phyloP scores from a whole-genome alignment of 1,139 yeast genomes.

The Taphrina populina region DNA sequence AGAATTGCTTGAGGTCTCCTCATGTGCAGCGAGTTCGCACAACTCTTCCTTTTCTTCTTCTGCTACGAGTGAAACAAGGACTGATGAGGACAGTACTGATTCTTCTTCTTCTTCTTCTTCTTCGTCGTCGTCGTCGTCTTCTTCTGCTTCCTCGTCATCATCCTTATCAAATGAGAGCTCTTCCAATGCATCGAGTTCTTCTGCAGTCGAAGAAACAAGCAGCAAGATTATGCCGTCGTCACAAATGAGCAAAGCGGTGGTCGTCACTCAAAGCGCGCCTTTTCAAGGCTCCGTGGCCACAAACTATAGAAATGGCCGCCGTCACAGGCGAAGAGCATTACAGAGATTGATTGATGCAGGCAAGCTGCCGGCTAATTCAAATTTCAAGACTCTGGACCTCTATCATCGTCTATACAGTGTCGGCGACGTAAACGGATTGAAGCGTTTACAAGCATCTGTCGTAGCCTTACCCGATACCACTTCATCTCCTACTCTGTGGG shows the following conservation, averaged over 20 bases:
- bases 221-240: too few relatives aligned
- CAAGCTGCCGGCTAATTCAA: conserved; percentile 12
- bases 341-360: conserved; percentile 22
- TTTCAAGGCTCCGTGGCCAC: conserved; percentile 13
- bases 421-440: neutral
- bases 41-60: too few relatives aligned
- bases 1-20: too few relatives aligned
- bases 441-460: neutral
- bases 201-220: conserved; percentile 4
- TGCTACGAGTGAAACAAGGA: neutral
- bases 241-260: too few relatives aligned
- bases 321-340: conserved; percentile 5
- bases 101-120: neutral
- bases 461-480: neutral
- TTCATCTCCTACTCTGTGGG: neutral
- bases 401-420: neutral
- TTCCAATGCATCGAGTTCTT: neutral
- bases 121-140: neutral
- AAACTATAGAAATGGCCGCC: conserved; percentile 16
- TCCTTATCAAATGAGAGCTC: neutral
- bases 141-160: neutral
- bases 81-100: neutral
- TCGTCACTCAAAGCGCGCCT: conserved; percentile 6
- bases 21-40: too few relatives aligned
- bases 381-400: conserved; percentile 17